Evolutionary conservation across 306 rosid species (phyloP).

Genomic region (Erythrophleum fordii): DNA sequence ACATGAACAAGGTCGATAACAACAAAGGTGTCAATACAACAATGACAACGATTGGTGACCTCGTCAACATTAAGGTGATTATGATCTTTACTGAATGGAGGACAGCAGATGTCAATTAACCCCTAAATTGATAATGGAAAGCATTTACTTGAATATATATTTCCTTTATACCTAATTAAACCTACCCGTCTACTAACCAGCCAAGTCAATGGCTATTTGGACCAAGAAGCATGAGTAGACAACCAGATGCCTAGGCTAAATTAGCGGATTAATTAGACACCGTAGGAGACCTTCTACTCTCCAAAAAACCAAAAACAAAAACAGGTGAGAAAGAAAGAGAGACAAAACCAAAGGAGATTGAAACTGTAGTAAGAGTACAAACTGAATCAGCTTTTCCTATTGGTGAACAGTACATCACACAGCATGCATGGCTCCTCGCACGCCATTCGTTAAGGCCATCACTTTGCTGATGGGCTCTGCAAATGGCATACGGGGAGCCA

Average conservation of each 20-base stretch:
- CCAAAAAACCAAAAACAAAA: not conserved
- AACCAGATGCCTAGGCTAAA: slow-evolving; percentile 5
- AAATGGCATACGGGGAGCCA: slow-evolving; percentile 99
- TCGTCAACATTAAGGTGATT: slow-evolving; percentile 36
- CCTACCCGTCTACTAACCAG: slow-evolving; percentile 26
- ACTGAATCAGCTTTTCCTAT: not conserved
- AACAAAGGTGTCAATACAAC: slow-evolving; percentile 39
- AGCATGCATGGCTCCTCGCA: slow-evolving; percentile 98
- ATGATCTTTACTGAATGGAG: slow-evolving; percentile 24
- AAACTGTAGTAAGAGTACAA: slow-evolving; percentile 2
- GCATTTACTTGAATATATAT: not conserved
- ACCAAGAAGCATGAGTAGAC: slow-evolving; percentile 9
- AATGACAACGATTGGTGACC: slow-evolving; percentile 42
- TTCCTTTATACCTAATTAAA: slow-evolving; percentile 19
- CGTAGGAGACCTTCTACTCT: not conserved
- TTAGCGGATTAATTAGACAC: slow-evolving; percentile 15
- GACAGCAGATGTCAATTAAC: slow-evolving; percentile 25
- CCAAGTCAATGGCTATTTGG: slow-evolving; percentile 41
- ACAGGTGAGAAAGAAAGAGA: not conserved
- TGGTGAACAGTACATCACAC: slow-evolving; percentile 1
- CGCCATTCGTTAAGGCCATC: slow-evolving; percentile 95
- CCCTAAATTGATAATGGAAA: slow-evolving; percentile 1
- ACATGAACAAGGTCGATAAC: slow-evolving; percentile 34
- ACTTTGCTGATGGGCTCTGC: slow-evolving; percentile 66
- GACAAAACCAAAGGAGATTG: not conserved